phyloP scores from a whole-genome alignment of 208 protist genomes.

The Wallacemonas sp. region DNA sequence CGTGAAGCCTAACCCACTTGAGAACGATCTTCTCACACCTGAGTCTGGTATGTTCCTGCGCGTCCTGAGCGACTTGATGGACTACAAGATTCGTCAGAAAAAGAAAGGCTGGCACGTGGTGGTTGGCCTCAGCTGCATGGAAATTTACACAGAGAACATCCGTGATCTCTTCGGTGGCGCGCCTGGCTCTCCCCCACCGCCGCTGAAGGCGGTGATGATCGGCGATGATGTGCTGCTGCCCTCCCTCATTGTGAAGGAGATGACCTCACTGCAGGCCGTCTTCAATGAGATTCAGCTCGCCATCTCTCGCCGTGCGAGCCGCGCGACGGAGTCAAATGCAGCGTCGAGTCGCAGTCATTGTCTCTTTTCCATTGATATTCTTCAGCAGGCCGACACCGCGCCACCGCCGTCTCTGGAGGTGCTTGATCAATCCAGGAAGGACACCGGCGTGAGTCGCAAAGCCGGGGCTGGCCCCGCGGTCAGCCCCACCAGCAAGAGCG shows the following conservation, averaged over 20 bases:
- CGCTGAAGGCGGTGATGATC: conserved; percentile 81
- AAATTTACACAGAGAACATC: conserved; percentile 90
- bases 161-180: conserved; percentile 78
- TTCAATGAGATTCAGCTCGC: conserved; percentile 77
- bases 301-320: conserved; percentile 59
- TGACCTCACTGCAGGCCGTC: conserved; percentile 63
- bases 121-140: conserved; percentile 79
- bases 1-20: conserved; percentile 59
- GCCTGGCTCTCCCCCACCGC: conserved; percentile 43
- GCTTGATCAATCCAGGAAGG: conserved; percentile 42
- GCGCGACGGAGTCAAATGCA: conserved; percentile 87
- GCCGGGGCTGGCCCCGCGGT: background rate
- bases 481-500: background rate
- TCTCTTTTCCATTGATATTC: conserved; percentile 89
- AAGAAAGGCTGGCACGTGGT: conserved; percentile 78
- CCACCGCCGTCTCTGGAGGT: conserved; percentile 60
- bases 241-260: conserved; percentile 63
- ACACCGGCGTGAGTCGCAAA: conserved; percentile 10
- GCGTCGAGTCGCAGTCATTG: conserved; percentile 90
- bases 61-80: conserved; percentile 80
- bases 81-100: conserved; percentile 51
- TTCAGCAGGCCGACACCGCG: conserved; percentile 75
- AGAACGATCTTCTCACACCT: conserved; percentile 70
- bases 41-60: conserved; percentile 91
- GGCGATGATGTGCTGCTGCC: conserved; percentile 69